Base-by-base conservation (phyloP, 129 eudicot species). In the Glebionis coronaria region DNA sequence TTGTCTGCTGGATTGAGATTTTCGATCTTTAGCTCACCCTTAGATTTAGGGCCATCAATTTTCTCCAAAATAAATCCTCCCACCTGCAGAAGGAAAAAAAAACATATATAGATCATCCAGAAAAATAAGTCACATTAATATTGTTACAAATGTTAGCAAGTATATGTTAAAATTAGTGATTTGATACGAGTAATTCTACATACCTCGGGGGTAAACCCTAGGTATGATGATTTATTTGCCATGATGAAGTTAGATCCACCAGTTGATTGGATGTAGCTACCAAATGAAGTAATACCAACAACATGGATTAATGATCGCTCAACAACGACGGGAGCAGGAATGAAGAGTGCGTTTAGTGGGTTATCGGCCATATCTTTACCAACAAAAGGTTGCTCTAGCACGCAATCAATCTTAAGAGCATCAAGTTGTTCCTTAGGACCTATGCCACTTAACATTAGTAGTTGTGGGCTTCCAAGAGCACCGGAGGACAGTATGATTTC, bases 311-410 rank as follows among this genome's bases (percentile, higher is more conserved):
- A 68, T 0, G 96, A 88, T 2, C 78, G 84, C 55, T 78, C 92
- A 2, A 81, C 87, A 16, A 85, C 87, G 2, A 38, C n/a, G n/a
- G 87, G 92, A 38, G 96, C 82, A 8, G 96, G 96, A 11, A 88
- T 35, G 55, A 75, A 88, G 18, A 88, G 40, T 7, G 90, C 82
- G 21, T 82, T 88, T 85, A 88, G 76, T 1, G 96, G 91, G 78
- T 88, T 88, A 62, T 88, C 96, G 83, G 40, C 40, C 40, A 31
- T 31, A 31, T 4, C 9, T 31, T 31, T 31, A 31, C 40, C 40
- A 31, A 31, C 89, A 29, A 20, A 47, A 4, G 83, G 85, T 56
- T 76, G 86, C 73, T 82, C 82, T 63, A 82, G 18, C 18, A 88
- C 81, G 5, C 82, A 70, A 11, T 64, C 20, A 0, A 88, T 85